Conservation (phyloP, 352 stramenopile species). For the Phytophthora tentaculata region DNA sequence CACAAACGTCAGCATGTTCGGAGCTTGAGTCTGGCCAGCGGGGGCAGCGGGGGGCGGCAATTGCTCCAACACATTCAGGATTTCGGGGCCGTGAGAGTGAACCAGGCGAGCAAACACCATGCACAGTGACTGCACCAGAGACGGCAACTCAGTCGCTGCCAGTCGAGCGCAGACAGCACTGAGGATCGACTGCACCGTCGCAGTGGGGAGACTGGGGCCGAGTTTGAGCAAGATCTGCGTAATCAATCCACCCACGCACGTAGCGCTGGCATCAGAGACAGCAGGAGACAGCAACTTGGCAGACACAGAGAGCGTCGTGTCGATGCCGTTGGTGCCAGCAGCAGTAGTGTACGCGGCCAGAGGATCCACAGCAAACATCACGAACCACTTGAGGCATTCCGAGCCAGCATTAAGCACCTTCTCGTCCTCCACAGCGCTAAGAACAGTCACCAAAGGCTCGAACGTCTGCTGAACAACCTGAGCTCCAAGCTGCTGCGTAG, state of each 20-base stretch:
- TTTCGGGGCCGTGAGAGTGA: slow-evolving; percentile 69
- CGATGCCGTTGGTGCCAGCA: slow-evolving; percentile 55
- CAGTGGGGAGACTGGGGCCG: slow-evolving; percentile 54
- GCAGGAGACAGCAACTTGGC: slow-evolving; percentile 72
- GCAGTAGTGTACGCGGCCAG: slow-evolving; percentile 55
- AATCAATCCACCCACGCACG: slow-evolving; percentile 78
- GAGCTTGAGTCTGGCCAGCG: slow-evolving; percentile 25
- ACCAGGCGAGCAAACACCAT: slow-evolving; percentile 85
- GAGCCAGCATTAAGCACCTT: slow-evolving; percentile 78
- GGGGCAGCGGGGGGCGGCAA: slow-evolving; percentile 49
- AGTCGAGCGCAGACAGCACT: slow-evolving; percentile 73
- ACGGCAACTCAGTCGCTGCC: slow-evolving; percentile 68
- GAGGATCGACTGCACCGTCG: slow-evolving; percentile 80
- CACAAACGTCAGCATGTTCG: slow-evolving; percentile 81
- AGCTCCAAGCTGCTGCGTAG: slow-evolving; percentile 55
- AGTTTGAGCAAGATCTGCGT: slow-evolving; percentile 84
- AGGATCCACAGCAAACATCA: slow-evolving; percentile 78
- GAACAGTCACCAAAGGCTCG: slow-evolving; percentile 69
- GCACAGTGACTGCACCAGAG: slow-evolving; percentile 80
- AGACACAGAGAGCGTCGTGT: slow-evolving; percentile 72
- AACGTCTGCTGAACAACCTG: slow-evolving; percentile 79
- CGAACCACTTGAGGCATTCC: slow-evolving; percentile 86
- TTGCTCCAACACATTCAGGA: slow-evolving; percentile 77
- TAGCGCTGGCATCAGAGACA: slow-evolving; percentile 74
- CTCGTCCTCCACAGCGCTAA: slow-evolving; percentile 71